These are phyloP conservation scores for Aspergillus sp. DNA, from an alignment of 2,329 filamentous ascomycete species.

Conservation along the genomic window DNA sequence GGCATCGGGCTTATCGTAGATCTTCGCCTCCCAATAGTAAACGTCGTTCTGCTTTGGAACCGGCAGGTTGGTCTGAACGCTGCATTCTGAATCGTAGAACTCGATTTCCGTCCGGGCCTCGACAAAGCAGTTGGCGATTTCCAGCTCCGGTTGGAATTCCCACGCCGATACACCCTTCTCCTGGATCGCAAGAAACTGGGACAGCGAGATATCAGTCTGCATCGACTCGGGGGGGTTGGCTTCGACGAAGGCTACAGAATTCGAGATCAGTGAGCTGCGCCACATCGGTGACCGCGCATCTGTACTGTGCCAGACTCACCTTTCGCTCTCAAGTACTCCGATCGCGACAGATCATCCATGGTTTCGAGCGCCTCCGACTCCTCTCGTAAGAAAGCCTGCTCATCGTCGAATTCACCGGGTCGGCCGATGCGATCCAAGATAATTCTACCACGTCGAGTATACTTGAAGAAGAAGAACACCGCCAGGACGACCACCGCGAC, in stretches of 20 bases:
- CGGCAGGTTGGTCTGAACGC: constrained; percentile 92
- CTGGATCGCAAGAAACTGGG: constrained; percentile 96
- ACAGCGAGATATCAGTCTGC: constrained; percentile 95
- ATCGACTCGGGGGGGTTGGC: constrained; percentile 93
- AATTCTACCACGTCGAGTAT: constrained; percentile 83
- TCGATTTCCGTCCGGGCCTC: constrained; percentile 96
- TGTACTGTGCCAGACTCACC: constrained; percentile 55
- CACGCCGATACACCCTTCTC: constrained; percentile 99
- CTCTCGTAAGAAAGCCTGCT: constrained; percentile 89
- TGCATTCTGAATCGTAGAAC: constrained; percentile 97
- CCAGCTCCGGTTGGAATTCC: constrained; percentile 98
- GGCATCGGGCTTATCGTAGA: constrained; percentile 92
- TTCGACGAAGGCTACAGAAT: constrained; percentile 75
- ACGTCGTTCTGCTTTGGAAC: constrained; percentile 99
- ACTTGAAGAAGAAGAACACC: constrained; percentile 90
- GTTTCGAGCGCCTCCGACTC: constrained; percentile 91
- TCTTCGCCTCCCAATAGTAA: constrained; percentile 99
- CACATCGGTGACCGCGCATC: neutral
- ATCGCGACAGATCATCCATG: constrained; percentile 90
- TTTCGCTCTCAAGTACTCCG: constrained; percentile 92
- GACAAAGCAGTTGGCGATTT: constrained; percentile 98
- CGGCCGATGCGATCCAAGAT: constrained; percentile 89
- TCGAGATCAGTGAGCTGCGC: neutral
- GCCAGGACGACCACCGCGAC: constrained; percentile 77
- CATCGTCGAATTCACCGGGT: constrained; percentile 96